Conservation (phyloP, 2,329 filamentous ascomycete genomes). For the Fusarium dlaminii region DNA sequence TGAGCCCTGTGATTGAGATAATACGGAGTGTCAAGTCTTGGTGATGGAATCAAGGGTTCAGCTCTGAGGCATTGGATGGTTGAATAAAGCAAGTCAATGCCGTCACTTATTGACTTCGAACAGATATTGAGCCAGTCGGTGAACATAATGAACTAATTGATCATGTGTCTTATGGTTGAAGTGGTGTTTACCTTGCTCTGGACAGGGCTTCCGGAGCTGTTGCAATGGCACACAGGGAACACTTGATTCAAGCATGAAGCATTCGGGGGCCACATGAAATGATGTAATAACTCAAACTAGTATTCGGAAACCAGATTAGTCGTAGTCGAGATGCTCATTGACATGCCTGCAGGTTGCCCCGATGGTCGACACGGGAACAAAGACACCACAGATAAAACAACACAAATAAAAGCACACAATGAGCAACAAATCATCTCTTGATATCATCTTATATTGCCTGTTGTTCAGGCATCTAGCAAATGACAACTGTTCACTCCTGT, state of each 20-base stretch:
- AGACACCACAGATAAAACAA: background rate
- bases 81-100: background rate
- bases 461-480: background rate
- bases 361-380: background rate
- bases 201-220: background rate
- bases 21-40: background rate
- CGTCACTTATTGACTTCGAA: background rate
- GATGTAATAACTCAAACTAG: background rate
- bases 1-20: too few relatives aligned
- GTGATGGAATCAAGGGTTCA: background rate
- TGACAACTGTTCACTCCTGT: background rate
- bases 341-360: background rate
- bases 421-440: too few relatives aligned
- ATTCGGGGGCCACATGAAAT: too few relatives aligned
- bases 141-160: background rate
- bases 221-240: background rate
- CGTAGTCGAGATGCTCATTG: background rate
- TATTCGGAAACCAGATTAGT: too few relatives aligned
- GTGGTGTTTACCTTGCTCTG: too few relatives aligned
- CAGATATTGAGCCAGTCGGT: background rate
- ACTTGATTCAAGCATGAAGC: background rate
- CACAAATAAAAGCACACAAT: background rate
- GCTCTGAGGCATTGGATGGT: background rate
- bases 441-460: background rate
- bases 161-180: background rate